Evolutionary conservation across 2,329 filamentous ascomycete species (phyloP).

Genomic region (Orbilia brochopaga): DNA sequence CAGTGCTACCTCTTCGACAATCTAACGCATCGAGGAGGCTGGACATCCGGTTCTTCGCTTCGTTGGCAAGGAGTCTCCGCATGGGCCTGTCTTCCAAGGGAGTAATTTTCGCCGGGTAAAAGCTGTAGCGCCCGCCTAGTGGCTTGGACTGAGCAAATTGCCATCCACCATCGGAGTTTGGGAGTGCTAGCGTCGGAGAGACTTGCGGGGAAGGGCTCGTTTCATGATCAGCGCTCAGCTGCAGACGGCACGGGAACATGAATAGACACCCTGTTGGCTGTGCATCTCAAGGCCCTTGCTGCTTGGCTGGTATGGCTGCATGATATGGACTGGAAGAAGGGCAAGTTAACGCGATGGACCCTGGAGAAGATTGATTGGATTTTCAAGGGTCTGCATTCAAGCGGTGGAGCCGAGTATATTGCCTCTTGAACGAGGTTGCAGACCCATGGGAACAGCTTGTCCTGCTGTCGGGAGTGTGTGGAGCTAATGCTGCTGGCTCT

Average conservation of each 20-base stretch:
- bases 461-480: too few relatives aligned
- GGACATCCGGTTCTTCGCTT: neutral
- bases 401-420: too few relatives aligned
- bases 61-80: neutral
- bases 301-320: neutral
- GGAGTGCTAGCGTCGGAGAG: slow-evolving; percentile 14
- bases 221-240: neutral
- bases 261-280: neutral
- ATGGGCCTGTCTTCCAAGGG: neutral
- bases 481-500: too few relatives aligned
- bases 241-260: neutral
- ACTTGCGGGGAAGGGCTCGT: slow-evolving; percentile 3
- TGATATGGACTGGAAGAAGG: too few relatives aligned
- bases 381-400: neutral
- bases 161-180: slow-evolving; percentile 5
- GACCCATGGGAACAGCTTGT: too few relatives aligned
- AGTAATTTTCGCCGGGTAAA: slow-evolving; percentile 10
- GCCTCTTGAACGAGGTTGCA: too few relatives aligned
- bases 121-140: slow-evolving; percentile 8
- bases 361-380: neutral
- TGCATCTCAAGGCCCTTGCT: neutral
- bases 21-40: too few relatives aligned
- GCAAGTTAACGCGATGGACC: too few relatives aligned
- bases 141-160: slow-evolving; percentile 1
- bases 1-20: too few relatives aligned